A percentile compares a stretch with the other conserved stretches of the same genome.
phyloP scores from a whole-genome alignment of 2,329 filamentous ascomycete genomes.

The Endoconidiophora laricicola region DNA sequence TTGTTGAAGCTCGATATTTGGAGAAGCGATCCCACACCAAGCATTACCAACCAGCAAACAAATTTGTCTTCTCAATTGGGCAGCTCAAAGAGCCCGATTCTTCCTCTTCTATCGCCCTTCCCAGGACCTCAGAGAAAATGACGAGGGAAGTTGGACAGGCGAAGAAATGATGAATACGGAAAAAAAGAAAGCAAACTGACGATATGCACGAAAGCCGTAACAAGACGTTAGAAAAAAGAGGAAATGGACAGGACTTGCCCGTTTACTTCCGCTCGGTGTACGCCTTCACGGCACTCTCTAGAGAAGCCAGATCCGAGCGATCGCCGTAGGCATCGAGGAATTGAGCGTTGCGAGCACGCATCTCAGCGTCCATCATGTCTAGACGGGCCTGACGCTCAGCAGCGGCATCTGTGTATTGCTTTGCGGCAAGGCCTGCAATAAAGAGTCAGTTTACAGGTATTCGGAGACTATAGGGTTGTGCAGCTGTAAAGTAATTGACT shows the following conservation, averaged over 20 bases:
- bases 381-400: slow-evolving; percentile 17
- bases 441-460: not conserved
- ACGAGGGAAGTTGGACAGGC: not conserved
- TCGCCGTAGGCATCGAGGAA: slow-evolving; percentile 35
- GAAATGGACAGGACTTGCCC: not conserved
- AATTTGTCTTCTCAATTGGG: too few species aligned
- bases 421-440: slow-evolving; percentile 5
- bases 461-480: not conserved
- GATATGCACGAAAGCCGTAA: too few species aligned
- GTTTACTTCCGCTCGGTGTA: slow-evolving; percentile 23
- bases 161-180: not conserved
- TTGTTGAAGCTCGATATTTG: too few species aligned
- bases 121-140: not conserved
- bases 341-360: slow-evolving; percentile 24
- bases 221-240: not conserved
- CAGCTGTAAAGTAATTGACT: not conserved
- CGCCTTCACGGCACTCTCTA: slow-evolving; percentile 30
- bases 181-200: not conserved
- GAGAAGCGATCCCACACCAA: too few species aligned
- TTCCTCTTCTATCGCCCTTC: too few species aligned
- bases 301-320: slow-evolving; percentile 29
- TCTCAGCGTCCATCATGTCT: slow-evolving; percentile 22
- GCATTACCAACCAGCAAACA: too few species aligned
- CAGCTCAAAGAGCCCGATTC: too few species aligned
- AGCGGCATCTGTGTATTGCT: slow-evolving; percentile 4